Evolutionary conservation across 768 basidiomycete species (phyloP), one percentile per base, ranked within the genome.

Genomic region (Amylocystis lapponica): DNA sequence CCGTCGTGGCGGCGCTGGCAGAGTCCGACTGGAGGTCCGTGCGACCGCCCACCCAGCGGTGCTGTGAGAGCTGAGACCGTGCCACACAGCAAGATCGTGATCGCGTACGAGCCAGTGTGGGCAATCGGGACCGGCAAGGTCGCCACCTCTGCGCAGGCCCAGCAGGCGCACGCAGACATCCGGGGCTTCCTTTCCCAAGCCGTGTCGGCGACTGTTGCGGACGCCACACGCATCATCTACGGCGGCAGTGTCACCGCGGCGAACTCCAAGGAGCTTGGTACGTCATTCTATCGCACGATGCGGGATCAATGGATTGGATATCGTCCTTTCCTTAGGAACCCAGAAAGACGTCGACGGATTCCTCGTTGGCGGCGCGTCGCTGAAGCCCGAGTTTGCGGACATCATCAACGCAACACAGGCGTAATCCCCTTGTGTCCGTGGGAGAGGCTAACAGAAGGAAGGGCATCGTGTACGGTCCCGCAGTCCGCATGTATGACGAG

Each of bases 61-160:
- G 8, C 17, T 19, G 8, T 9, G 3, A 25, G n/a, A 29, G 3
- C 16, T n/a, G n/a, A n/a, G n/a, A n/a, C n/a, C n/a, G n/a, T n/a
- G n/a, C 10, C 19, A 34, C 16, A 19, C 49, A 94, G 92, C 57
- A 80, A 87, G 50, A 73, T 98, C 58, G 95, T 99, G 45, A 75
- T 99, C 56, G 96, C 96, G 16, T 99, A 94, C 64, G 91, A 95
- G 64, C 90, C 93, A 32, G 90, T 98, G 14, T 98, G 96, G 95
- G 95, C 96, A 26, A 98, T 98, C 63, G 96, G 96, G 34, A 97
- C 95, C 11, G 95, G 95, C 50, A 95, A 87, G 64, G 94, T 96
- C 40, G 95, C 95, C 34, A 89, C 89, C 25, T 71, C 87, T 1
- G 72, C 71, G n/a, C 87, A 97, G 69, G 96, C 96, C 1, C 95